Percentiles rank a stretch among this genome's conserved stretches.
These are phyloP conservation scores for Dactylis glomerata DNA, from an alignment of 176 grass and related monocot species.

Conservation along the genomic window DNA sequence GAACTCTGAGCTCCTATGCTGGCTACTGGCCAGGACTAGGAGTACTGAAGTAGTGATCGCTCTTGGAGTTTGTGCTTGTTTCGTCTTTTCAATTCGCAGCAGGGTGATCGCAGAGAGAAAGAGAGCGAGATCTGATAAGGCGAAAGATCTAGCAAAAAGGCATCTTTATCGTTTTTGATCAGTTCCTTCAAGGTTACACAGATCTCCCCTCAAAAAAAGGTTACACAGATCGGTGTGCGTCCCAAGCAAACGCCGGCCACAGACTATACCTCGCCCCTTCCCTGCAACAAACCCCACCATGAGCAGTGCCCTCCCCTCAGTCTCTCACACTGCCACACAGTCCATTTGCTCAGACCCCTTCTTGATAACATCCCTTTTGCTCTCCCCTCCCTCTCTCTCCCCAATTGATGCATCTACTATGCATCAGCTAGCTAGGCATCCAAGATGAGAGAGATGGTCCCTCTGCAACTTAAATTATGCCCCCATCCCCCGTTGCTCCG, in stretches of 20 bases:
- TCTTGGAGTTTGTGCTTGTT: conserved; percentile 41
- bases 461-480: conserved; percentile 32
- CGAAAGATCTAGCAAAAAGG: conserved; percentile 50
- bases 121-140: conserved; percentile 10
- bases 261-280: neutral
- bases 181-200: conserved; percentile 55
- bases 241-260: conserved; percentile 29
- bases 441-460: neutral
- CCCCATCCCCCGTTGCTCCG: conserved; percentile 9
- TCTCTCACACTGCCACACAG: neutral
- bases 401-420: conserved; percentile 7
- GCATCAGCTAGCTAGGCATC: neutral
- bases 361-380: conserved; percentile 41
- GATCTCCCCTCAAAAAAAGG: too few relatives aligned
- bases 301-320: conserved; percentile 16
- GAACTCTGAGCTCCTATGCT: neutral
- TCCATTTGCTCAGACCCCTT: conserved; percentile 13
- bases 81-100: conserved; percentile 30
- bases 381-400: neutral
- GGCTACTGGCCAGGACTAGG: neutral
- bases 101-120: neutral
- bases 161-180: conserved; percentile 41
- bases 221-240: conserved; percentile 45
- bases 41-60: neutral
- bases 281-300: conserved; percentile 48